Base-by-base conservation (phyloP, 352 stramenopile species). In the Phytophthora pisi region DNA sequence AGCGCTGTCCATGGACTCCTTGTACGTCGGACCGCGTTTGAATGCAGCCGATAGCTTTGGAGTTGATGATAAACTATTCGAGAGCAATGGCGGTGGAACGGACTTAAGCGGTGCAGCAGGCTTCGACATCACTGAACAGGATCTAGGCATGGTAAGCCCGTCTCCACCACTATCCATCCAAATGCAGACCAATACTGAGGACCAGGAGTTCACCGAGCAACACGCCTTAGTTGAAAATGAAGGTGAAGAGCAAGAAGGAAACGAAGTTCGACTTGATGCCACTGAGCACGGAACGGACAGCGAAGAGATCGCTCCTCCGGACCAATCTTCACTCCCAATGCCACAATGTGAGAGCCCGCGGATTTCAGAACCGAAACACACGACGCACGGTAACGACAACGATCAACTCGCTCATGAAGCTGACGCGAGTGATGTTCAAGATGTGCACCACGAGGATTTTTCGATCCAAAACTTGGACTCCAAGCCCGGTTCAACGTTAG, bases 1-100 rank as follows among this genome's bases (percentile, higher is more conserved):
- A 31, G 34, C 51, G 24, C 30, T 70, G n/a, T 59, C 61, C 4
- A 7, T 61, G 2, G 43, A 70, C 8, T 53, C 60, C 20, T 30
- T 60, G 36, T 28, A 59, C 15, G 10, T 47, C 5, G 46, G 28
- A 28, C 30, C 49, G 36, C 60, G 40, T 43, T 38, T 20, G 0
- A 24, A 46, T 46, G 47, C 51, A n/a, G 58, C 49, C 28, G 45
- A 47, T 28, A 23, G 23, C 26, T 31, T 36, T n/a, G 51, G 46
- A n/a, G 43, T 16, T 15, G 50, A 28, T 9, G 10, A 28, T 6
- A 18, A 28, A 4, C 4, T 4, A 50, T 31, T 40, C n/a, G 31
- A 62, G 30, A 20, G 9, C 30, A 30, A 11, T 16, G 51, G 11
- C 20, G 38, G 28, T 50, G 58, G 52, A 16, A 38, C 16, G 4